phyloP scores from a whole-genome alignment of 179 eudicot genomes.

The Camellia oleifera region DNA sequence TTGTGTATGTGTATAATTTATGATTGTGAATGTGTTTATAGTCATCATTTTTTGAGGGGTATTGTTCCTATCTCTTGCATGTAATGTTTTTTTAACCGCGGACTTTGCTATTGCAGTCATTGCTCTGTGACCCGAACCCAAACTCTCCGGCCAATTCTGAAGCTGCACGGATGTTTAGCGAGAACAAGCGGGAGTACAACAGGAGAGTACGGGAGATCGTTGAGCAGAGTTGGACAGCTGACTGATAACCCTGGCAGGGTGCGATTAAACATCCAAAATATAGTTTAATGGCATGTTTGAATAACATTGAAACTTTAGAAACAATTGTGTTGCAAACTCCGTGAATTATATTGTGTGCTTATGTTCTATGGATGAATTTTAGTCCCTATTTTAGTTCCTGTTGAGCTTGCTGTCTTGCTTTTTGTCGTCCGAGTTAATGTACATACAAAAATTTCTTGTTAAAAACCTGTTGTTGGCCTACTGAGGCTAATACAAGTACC shows the following conservation, averaged over 20 bases:
- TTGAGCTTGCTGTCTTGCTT: too few relatives aligned
- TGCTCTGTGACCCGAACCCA: conserved; percentile 76
- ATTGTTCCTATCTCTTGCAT: not conserved
- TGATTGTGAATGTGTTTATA: too few relatives aligned
- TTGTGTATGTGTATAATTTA: too few relatives aligned
- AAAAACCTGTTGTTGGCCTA: not conserved
- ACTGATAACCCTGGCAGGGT: conserved; percentile 26
- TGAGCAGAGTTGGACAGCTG: conserved; percentile 87
- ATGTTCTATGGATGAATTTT: conserved; percentile 9
- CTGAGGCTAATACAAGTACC: too few relatives aligned
- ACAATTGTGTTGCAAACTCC: conserved; percentile 27
- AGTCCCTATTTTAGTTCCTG: not conserved
- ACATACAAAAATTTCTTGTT: not conserved
- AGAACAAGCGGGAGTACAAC: conserved; percentile 75
- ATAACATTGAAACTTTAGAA: conserved; percentile 5
- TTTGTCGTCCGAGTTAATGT: not conserved
- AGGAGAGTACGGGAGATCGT: conserved; percentile 71
- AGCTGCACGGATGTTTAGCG: conserved; percentile 71
- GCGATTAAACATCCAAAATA: not conserved
- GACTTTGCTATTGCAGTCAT: conserved; percentile 38
- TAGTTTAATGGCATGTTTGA: conserved; percentile 19
- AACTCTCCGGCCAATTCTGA: conserved; percentile 78
- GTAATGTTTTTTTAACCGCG: not conserved
- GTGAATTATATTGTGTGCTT: conserved; percentile 14
- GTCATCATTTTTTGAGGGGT: too few relatives aligned